These are phyloP conservation scores for Boletus rubescentipes DNA, from an alignment of 768 basidiomycete species.

Conservation along the genomic window DNA sequence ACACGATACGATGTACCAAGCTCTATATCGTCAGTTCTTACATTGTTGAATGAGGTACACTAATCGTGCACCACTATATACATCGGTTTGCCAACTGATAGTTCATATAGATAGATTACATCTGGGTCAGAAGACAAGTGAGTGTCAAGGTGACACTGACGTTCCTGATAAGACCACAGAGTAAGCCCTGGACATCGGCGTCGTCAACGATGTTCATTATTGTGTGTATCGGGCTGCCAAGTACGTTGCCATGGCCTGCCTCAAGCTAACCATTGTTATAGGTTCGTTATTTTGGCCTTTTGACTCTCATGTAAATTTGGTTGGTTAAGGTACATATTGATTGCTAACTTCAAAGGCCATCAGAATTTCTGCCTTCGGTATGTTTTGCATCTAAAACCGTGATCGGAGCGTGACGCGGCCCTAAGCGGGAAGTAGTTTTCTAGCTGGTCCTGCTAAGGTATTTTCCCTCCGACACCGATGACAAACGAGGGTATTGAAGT, in stretches of 20 bases:
- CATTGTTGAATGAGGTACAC: slow-evolving; percentile 9
- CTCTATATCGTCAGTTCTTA: slow-evolving; percentile 2
- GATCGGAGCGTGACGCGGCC: background rate
- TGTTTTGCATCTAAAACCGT: background rate
- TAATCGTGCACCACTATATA: background rate
- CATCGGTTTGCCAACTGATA: background rate
- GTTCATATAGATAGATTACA: slow-evolving; percentile 1
- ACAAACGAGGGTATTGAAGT: background rate
- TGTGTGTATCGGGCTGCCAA: background rate
- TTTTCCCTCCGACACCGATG: background rate
- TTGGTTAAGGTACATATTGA: too few relatives aligned
- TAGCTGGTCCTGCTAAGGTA: slow-evolving; percentile 7
- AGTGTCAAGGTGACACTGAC: too few relatives aligned
- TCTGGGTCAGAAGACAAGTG: slow-evolving; percentile 2
- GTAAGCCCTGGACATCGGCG: slow-evolving; percentile 1
- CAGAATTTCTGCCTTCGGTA: slow-evolving; percentile 1
- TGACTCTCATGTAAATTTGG: background rate
- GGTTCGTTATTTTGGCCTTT: slow-evolving; percentile 10
- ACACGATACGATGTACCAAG: background rate
- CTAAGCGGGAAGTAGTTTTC: slow-evolving; percentile 8
- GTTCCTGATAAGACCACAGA: background rate
- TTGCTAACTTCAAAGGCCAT: background rate
- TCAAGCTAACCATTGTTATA: background rate
- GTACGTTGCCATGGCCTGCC: background rate
- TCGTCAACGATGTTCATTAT: slow-evolving; percentile 8